Base-by-base conservation (phyloP, 306 rosid genomes). In the Herpetospermum pedunculosum region DNA sequence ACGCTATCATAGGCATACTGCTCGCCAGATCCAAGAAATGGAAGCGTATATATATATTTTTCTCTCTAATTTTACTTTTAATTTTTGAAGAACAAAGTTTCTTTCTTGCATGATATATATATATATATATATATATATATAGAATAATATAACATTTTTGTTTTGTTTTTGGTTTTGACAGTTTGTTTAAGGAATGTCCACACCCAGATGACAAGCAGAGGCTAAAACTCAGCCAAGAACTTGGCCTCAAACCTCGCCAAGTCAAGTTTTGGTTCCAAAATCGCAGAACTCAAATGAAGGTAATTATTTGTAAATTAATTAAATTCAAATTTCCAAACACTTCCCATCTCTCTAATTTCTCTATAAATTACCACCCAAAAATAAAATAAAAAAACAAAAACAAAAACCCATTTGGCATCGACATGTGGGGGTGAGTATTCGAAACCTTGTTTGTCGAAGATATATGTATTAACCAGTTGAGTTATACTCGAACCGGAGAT, bases 11-110 rank as follows among this genome's bases (percentile, higher is more conserved):
- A 80, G 98, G 63, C 98, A 94, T 83, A 94, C 98, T 15, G 84
- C 91, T 64, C 97, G 92, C 44, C 98, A 91, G 98, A 94, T 94
- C 97, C 97, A 94, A 85, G 92, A 94, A 80, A 94, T 94, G 98
- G 98, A 94, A 77, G 76, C 90, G 98, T 93, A 75, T 16, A 63
- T 68, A 3, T 8, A n/a, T 70, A 28, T 1, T 19, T 69, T 6
- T 5, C 5, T 63, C 18, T 52, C n/a, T 44, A 23, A 2, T 16
- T 68, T 44, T 14, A 5, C 0, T 67, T 40, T 21, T 10, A 2
- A 12, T 47, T 48, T 48, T 3, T 13, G 6, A n/a, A 52, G 0
- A 19, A 0, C n/a, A 19, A 50, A 8, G 16, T 9, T 57, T 8
- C 1, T 16, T 60, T 26, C 44, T 29, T 58, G 65, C n/a, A n/a